A percentile compares a stretch with the other conserved stretches of the same genome.
Evolutionary conservation across 139 green algal genomes (phyloP).

Genomic region (Ostreobium quekettii): DNA sequence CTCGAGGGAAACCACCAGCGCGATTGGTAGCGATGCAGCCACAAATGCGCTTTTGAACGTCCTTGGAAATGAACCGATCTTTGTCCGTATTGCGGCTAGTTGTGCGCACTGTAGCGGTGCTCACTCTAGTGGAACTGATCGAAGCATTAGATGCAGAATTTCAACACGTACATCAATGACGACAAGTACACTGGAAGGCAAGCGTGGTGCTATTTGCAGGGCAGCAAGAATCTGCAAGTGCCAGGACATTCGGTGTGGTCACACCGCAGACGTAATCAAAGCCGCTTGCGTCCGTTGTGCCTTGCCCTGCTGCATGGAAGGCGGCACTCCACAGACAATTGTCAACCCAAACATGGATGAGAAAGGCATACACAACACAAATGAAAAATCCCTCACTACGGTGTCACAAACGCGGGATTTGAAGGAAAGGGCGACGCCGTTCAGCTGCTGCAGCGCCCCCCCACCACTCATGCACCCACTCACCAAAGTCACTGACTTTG

Average conservation of each 20-base stretch:
- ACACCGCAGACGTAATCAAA: too few species aligned
- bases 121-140: too few species aligned
- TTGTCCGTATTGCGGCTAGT: too few species aligned
- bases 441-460: background rate
- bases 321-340: background rate
- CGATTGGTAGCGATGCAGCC: background rate
- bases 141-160: too few species aligned
- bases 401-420: background rate
- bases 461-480: slow-evolving; percentile 21
- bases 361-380: background rate
- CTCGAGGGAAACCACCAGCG: background rate
- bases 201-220: too few species aligned
- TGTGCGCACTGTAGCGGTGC: too few species aligned
- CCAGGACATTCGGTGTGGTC: too few species aligned
- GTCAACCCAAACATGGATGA: background rate
- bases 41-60: background rate
- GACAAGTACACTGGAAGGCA: too few species aligned
- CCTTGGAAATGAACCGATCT: background rate
- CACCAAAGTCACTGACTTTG: slow-evolving; percentile 67
- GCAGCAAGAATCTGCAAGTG: too few species aligned
- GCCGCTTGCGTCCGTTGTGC: background rate
- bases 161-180: too few species aligned
- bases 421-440: background rate
- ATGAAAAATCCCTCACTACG: background rate
- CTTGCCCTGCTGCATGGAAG: background rate